Evolutionary conservation across 768 basidiomycete genomes (phyloP), one percentile per base, ranked within the genome.

Genomic region (Hypholoma sublateritium): DNA sequence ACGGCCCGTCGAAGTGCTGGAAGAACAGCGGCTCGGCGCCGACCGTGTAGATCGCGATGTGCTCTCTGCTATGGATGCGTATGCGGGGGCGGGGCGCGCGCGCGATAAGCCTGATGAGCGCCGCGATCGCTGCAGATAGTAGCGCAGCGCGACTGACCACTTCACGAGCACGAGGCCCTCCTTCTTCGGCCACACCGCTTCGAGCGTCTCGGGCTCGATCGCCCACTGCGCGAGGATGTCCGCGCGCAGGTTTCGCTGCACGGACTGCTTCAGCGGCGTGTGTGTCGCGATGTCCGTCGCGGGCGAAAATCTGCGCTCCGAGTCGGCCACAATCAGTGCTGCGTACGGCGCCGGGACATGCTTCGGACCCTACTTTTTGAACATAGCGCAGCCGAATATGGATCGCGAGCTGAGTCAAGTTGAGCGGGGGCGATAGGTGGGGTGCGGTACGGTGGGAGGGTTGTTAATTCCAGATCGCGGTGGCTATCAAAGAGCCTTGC

Each of bases 101-200:
- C 19, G 22, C 42, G 47, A 56, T 47, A 47, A 42, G 28, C 37
- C 22, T 28, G 45, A 25, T 21, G 47, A 49, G 25, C 22, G 24
- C 17, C 19, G 36, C 21, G 32, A 12, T 17, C 34, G 21, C 4
- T n/a, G 25, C 17, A 24, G 7, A 36, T 4, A 37, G 50, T 12
- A 8, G 22, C 32, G 17, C 17, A 21, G 65, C 51, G 56, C 37
- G 43, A 79, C 82, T 62, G 72, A 95, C 96, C 97, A 98, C 79
- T 98, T 98, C 59, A 95, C 92, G 65, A 91, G 88, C 4, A 90
- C 87, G 46, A 98, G 78, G 2, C 88, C 81, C 78, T 98, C 96
- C 80, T 98, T 99, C 90, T 98, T 99, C 2, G 95, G 93, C 97
- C 97, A 99, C 50, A 99, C 83, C 64, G 83, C 83, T 68, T 99